A percentile compares a stretch with the other conserved stretches of the same genome.
Conservation (phyloP, 1,139 yeast species). For the Saccharomyces pastorianus region DNA sequence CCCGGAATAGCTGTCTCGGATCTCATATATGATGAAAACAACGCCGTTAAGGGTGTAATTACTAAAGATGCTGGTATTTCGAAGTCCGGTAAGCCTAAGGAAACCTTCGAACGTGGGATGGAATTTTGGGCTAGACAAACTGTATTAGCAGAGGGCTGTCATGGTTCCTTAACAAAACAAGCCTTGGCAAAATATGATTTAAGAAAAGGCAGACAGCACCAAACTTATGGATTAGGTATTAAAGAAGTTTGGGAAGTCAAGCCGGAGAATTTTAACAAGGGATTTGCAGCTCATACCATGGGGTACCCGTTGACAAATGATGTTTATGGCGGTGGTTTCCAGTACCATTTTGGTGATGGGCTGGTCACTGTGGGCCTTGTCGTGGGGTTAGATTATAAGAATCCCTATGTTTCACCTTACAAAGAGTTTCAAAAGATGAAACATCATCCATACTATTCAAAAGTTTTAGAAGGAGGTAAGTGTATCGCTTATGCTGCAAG, state of each 20-base stretch:
- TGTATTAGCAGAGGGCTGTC: slow-evolving; percentile 93
- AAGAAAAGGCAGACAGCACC: slow-evolving; percentile 60
- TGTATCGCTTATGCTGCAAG: slow-evolving; percentile 93
- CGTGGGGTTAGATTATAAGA: slow-evolving; percentile 83
- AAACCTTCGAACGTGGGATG: slow-evolving; percentile 87
- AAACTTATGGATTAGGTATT: slow-evolving; percentile 90
- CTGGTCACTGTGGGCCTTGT: slow-evolving; percentile 85
- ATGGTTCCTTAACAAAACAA: slow-evolving; percentile 81
- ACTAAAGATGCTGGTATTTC: slow-evolving; percentile 87
- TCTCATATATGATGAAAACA: slow-evolving; percentile 53
- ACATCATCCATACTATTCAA: slow-evolving; percentile 76
- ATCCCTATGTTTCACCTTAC: slow-evolving; percentile 91
- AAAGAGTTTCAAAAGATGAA: slow-evolving; percentile 94
- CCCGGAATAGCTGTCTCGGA: slow-evolving; percentile 90
- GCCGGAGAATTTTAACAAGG: slow-evolving; percentile 71
- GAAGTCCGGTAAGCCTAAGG: slow-evolving; percentile 66
- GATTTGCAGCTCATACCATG: slow-evolving; percentile 78
- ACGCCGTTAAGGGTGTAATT: slow-evolving; percentile 74
- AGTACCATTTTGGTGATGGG: slow-evolving; percentile 93
- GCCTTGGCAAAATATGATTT: slow-evolving; percentile 60
- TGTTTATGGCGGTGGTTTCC: slow-evolving; percentile 93
- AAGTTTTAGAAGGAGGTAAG: slow-evolving; percentile 75
- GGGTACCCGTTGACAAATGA: slow-evolving; percentile 76
- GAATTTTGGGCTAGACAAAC: slow-evolving; percentile 87
- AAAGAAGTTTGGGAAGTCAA: slow-evolving; percentile 97